These are phyloP conservation scores for Podila clonocystis DNA, from an alignment of 192 early-diverging fungal genomes.

Conservation along the genomic window DNA sequence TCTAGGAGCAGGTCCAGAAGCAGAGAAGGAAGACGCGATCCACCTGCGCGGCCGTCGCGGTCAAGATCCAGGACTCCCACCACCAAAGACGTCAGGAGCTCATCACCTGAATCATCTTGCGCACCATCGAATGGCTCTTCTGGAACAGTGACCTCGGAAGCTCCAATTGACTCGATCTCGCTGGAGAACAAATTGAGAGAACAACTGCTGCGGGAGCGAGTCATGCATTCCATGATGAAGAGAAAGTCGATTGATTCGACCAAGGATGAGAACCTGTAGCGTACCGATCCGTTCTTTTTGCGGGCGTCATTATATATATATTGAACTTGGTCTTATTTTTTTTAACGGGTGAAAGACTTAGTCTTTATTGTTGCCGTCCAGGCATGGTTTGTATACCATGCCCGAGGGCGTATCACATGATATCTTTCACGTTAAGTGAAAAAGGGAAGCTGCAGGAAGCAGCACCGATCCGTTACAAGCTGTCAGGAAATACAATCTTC, in stretches of 20 bases:
- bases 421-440: no score
- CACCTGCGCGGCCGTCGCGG: background rate
- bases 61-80: conserved; percentile 10
- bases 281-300: no score
- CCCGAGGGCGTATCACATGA: no score
- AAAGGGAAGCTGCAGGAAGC: no score
- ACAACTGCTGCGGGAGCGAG: conserved; percentile 37
- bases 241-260: background rate
- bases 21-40: conserved; percentile 10
- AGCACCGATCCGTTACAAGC: no score
- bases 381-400: no score
- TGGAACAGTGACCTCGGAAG: background rate
- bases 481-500: no score
- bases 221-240: conserved; percentile 38
- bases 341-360: no score
- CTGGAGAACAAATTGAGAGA: conserved; percentile 41
- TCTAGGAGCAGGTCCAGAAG: conserved; percentile 33
- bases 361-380: no score
- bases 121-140: background rate
- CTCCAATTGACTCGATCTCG: conserved; percentile 2
- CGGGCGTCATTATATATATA: no score
- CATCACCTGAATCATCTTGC: background rate
- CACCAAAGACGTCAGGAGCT: background rate
- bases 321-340: no score
- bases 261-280: no score